Evolutionary conservation across 139 green algal species (phyloP), one percentile per base, ranked within the genome.

Genomic region (Chlorella sp.): DNA sequence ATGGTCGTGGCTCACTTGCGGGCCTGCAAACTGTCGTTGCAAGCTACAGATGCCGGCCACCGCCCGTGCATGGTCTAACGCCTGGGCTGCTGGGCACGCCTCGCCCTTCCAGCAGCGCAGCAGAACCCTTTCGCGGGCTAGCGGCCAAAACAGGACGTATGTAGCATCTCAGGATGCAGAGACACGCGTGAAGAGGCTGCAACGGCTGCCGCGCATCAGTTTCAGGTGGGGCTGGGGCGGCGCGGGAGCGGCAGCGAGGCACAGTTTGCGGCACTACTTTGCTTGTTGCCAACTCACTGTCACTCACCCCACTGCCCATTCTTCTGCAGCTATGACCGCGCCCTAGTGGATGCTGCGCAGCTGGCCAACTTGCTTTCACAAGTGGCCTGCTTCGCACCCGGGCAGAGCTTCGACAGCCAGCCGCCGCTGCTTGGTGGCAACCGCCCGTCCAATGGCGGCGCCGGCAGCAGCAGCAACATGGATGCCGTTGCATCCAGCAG

Each of bases 361-460:
- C 64, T 90, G 36, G 87, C 87, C 22, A 78, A 81, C n/a, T 64
- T 90, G 79, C 79, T 90, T 26, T 39, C 71, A 34, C 87, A 86
- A 39, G 78, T 90, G 30, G 87, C 87, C 30, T 81, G 61, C 32
- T 71, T 81, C 37, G 87, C 87, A 2, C 87, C 87, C 7, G 79
- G 87, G 14, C 87, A 90, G 32, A 69, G 78, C 28, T 90, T 90
- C 61, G 37, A 90, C n/a, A 3, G 1, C 2, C 37, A 26, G 19
- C 39, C 11, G 64, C 21, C 64, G 34, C 26, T 22, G 69, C 40
- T 1, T 14, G 48, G 48, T 9, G 9, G 48, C 48, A 57, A 57
- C 48, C 5, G 7, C 9, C 7, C 48, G 5, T 57, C 9, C 48
- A 57, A 9, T 57, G 48, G 48, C 48, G 48, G 48, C 48, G 48